A percentile compares a stretch with the other conserved stretches of the same genome.
Evolutionary conservation across 2,329 filamentous ascomycete species (phyloP).

Genomic region (Neofusicoccum kwambonambiense): DNA sequence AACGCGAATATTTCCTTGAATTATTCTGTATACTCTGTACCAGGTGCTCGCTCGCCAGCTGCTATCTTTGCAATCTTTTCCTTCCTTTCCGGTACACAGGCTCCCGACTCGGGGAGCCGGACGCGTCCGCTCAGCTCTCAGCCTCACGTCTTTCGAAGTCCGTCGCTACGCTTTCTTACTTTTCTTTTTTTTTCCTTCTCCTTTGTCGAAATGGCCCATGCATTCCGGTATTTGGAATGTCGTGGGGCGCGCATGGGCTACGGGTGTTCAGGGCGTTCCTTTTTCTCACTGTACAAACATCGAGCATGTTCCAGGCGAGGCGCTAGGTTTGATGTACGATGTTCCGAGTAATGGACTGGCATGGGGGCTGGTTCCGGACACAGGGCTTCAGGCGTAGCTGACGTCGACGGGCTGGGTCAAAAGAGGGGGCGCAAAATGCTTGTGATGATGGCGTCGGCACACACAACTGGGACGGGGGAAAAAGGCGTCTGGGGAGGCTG

Average conservation of each 20-base stretch:
- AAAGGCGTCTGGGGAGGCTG: constrained; percentile 4
- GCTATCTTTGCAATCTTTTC: constrained; percentile 13
- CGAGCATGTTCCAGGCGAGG: constrained; percentile 16
- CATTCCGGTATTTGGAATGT: constrained; percentile 7
- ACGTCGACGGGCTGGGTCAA: background rate
- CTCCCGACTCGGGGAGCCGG: constrained; percentile 6
- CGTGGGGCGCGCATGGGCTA: constrained; percentile 12
- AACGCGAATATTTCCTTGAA: constrained; percentile 14
- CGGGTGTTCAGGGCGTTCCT: constrained; percentile 15
- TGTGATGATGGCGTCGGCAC: constrained; percentile 7
- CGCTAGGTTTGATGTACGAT: constrained; percentile 16
- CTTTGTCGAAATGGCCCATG: background rate
- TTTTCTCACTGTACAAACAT: constrained; percentile 18
- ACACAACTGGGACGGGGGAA: constrained; percentile 1
- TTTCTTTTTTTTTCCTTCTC: background rate
- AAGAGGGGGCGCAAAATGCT: background rate
- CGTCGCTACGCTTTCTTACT: background rate
- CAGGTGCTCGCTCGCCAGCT: constrained; percentile 1
- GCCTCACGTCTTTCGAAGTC: constrained; percentile 7
- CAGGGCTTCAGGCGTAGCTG: constrained; percentile 6
- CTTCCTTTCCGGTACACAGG: background rate
- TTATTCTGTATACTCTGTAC: constrained; percentile 12
- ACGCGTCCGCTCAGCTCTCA: constrained; percentile 4
- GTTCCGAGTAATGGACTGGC: constrained; percentile 16
- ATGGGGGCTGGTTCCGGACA: constrained; percentile 15